phyloP scores from a whole-genome alignment of 1,284 basidiomycete genomes.

The Thelephora terrestris region DNA sequence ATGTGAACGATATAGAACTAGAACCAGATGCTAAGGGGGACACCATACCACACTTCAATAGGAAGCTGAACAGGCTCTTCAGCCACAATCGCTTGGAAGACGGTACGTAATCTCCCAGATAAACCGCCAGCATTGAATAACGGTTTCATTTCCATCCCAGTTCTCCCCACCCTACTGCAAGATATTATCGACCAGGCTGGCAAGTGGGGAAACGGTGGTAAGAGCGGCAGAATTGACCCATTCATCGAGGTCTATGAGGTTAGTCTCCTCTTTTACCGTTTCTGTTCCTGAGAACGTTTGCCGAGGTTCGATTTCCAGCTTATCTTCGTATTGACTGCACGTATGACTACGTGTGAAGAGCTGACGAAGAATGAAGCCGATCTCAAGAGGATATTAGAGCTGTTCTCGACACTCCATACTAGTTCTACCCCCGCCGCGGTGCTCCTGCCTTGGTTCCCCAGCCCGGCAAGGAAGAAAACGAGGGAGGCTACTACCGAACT shows the following conservation, averaged over 20 bases:
- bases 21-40: neutral
- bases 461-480: neutral
- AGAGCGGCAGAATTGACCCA: neutral
- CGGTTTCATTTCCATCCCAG: conserved; percentile 7
- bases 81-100: conserved; percentile 10
- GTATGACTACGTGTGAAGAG: neutral
- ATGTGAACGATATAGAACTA: conserved; percentile 16
- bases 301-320: neutral
- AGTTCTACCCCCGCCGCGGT: neutral
- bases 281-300: neutral
- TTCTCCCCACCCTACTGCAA: neutral
- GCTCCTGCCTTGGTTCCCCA: neutral
- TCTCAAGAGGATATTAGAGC: neutral
- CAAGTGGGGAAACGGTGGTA: neutral
- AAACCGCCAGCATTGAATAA: neutral
- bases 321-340: neutral
- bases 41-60: neutral
- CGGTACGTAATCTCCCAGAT: neutral
- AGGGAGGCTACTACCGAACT: neutral
- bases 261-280: neutral
- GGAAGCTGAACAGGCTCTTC: conserved; percentile 17
- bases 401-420: neutral
- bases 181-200: neutral
- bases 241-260: neutral
- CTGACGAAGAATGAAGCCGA: neutral